A percentile compares a stretch with the other conserved stretches of the same genome.
Evolutionary conservation across 192 early-diverging fungal species (phyloP).

Genomic region (Gigaspora rosea): DNA sequence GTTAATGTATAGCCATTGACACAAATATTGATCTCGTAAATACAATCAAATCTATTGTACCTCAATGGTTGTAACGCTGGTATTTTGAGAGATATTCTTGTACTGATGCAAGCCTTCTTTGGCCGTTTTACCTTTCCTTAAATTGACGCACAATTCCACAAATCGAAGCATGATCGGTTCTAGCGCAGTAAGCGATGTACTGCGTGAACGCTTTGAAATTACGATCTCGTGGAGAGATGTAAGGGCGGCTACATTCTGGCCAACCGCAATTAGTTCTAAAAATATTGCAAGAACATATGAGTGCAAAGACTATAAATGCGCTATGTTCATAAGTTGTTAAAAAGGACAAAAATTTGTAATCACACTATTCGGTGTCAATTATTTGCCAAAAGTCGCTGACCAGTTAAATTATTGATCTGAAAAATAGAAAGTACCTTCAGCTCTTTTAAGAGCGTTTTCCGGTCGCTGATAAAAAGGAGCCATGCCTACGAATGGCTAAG

Average conservation of each 20-base stretch:
- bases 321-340: no score
- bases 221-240: conserved; percentile 90
- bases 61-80: conserved; percentile 86
- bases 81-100: conserved; percentile 98
- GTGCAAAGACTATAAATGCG: no score
- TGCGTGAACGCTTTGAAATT: conserved; percentile 86
- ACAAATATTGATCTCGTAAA: background rate
- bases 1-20: no score
- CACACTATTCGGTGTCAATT: background rate
- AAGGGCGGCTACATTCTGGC: conserved; percentile 81
- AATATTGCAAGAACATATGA: background rate
- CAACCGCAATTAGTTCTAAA: conserved; percentile 79
- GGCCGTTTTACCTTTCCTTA: conserved; percentile 86
- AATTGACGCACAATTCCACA: conserved; percentile 85
- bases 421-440: conserved; percentile 62
- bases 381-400: background rate
- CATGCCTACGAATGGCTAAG: conserved; percentile 39
- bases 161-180: conserved; percentile 96
- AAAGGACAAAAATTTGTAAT: no score
- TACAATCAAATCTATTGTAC: conserved; percentile 38
- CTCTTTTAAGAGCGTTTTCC: conserved; percentile 87
- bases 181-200: conserved; percentile 71
- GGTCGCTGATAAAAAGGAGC: conserved; percentile 63
- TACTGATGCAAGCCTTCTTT: conserved; percentile 97
- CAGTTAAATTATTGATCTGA: background rate